A percentile compares a stretch with the other conserved stretches of the same genome.
Conservation (phyloP, 148 eudicot genomes). For the Chenopodium album region DNA sequence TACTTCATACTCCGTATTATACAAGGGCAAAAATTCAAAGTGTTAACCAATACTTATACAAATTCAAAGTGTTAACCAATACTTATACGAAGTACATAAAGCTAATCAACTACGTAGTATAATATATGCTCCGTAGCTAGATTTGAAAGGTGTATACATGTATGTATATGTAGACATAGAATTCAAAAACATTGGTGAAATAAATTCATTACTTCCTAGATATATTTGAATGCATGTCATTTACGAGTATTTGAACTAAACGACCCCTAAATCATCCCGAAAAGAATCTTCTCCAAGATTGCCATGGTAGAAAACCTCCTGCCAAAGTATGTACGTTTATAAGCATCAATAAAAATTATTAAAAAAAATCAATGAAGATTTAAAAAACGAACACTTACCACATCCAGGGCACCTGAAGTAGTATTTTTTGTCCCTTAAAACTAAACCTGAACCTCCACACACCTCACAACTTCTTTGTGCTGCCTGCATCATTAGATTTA, state of each 20-base stretch:
- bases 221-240: not conserved
- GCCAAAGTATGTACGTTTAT: slow-evolving; percentile 1
- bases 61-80: too few species aligned
- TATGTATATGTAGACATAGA: too few species aligned
- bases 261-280: slow-evolving; percentile 42
- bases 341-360: not conserved
- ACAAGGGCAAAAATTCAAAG: too few species aligned
- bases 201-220: too few species aligned
- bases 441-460: slow-evolving; percentile 85
- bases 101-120: too few species aligned
- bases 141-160: too few species aligned
- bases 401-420: slow-evolving; percentile 76
- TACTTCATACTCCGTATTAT: too few species aligned
- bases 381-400: slow-evolving; percentile 40
- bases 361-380: not conserved
- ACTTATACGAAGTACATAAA: too few species aligned
- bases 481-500: slow-evolving; percentile 33
- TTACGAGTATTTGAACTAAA: not conserved
- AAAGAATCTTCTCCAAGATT: slow-evolving; percentile 89
- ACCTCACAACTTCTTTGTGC: slow-evolving; percentile 61
- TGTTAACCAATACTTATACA: too few species aligned
- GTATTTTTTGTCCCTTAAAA: slow-evolving; percentile 72
- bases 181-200: too few species aligned
- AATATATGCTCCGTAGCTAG: too few species aligned
- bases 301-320: slow-evolving; percentile 99